Conservation (phyloP, 352 stramenopile genomes). For the Globisporangium orthogonon region DNA sequence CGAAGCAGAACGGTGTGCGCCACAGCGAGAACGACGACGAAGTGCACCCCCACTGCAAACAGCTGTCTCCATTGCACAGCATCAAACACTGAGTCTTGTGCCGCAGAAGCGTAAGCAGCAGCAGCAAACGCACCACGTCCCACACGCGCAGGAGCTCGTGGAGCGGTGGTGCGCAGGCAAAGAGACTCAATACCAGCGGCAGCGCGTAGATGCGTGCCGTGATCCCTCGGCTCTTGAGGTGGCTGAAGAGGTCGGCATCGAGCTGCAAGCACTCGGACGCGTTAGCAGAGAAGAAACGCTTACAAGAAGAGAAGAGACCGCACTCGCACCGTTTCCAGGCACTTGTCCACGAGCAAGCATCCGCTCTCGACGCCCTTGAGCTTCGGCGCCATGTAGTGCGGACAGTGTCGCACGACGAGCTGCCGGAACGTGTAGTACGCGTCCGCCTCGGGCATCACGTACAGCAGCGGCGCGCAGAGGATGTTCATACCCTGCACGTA, state of each 20-base stretch:
- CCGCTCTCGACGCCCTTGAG: conserved; percentile 79
- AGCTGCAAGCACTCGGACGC: conserved; percentile 16
- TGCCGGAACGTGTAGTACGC: conserved; percentile 89
- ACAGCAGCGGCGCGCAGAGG: conserved; percentile 86
- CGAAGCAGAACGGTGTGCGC: conserved; percentile 86
- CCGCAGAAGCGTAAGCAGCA: no score
- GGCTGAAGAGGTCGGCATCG: conserved; percentile 75
- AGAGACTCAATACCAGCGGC: conserved; percentile 85
- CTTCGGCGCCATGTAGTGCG: conserved; percentile 86
- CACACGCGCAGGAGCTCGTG: conserved; percentile 86
- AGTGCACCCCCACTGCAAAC: conserved; percentile 89
- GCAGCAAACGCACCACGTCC: conserved; percentile 65
- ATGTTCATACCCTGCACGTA: conserved; percentile 95
- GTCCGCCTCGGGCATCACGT: conserved; percentile 88
- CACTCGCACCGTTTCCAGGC: conserved; percentile 44
- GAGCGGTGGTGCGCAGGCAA: conserved; percentile 86
- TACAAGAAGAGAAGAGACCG: no score
- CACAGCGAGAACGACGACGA: conserved; percentile 87
- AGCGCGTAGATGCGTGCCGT: conserved; percentile 85
- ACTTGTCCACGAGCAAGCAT: conserved; percentile 80
- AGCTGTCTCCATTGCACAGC: conserved; percentile 27
- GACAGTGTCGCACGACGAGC: conserved; percentile 84
- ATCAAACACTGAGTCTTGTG: background rate
- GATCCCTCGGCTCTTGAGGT: conserved; percentile 70
- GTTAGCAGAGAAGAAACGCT: no score